Percentiles rank a stretch among this genome's conserved stretches.
phyloP scores from a whole-genome alignment of 2,329 filamentous ascomycete species.

The Plectosphaerella cucumerina region DNA sequence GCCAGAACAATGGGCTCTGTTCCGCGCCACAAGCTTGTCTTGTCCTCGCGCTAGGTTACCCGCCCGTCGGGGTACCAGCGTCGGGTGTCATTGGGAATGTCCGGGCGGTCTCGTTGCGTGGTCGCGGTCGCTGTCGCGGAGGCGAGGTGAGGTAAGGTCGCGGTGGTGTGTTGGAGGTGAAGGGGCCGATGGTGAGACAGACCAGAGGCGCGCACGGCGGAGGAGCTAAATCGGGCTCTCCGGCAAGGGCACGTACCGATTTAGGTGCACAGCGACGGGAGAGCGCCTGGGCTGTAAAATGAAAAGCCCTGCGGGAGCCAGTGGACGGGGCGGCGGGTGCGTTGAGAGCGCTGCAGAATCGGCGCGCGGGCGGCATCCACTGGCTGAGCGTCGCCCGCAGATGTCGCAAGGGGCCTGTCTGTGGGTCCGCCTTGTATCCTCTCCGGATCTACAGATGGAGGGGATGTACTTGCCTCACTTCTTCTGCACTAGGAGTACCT shows the following conservation, averaged over 20 bases:
- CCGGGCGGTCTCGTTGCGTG: background rate
- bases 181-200: slow-evolving; percentile 2
- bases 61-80: too few species aligned
- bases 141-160: background rate
- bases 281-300: too few species aligned
- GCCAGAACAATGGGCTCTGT: too few species aligned
- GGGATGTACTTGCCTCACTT: background rate
- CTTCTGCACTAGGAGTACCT: background rate
- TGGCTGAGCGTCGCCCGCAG: slow-evolving; percentile 15
- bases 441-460: slow-evolving; percentile 1
- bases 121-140: background rate
- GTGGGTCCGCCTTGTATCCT: slow-evolving; percentile 4
- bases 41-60: too few species aligned
- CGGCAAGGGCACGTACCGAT: too few species aligned
- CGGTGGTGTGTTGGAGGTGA: background rate
- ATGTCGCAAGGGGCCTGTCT: slow-evolving; percentile 1
- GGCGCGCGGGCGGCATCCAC: slow-evolving; percentile 10
- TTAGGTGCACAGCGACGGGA: background rate
- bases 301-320: slow-evolving; percentile 1
- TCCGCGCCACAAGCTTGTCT: too few species aligned
- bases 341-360: slow-evolving; percentile 5
- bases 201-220: slow-evolving; percentile 1
- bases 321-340: slow-evolving; percentile 8
- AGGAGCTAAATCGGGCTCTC: slow-evolving; percentile 4
- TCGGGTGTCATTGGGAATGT: background rate